Evolutionary conservation across 768 basidiomycete species (phyloP).

Genomic region (Grammothele lineata): DNA sequence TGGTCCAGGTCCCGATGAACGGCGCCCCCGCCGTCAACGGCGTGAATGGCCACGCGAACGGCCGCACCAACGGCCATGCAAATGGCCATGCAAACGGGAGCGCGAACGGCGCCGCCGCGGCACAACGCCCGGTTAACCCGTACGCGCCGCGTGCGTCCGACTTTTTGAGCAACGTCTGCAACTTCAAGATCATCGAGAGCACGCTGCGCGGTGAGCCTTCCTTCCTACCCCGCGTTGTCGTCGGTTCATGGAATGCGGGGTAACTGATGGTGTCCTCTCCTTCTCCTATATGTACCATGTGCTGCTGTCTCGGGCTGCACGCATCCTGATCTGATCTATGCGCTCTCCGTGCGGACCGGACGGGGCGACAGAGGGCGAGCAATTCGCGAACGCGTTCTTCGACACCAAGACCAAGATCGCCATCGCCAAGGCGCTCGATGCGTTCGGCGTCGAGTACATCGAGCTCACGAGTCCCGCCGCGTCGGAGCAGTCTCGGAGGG

Average conservation of each 20-base stretch:
- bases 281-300: too few relatives aligned
- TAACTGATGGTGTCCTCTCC: not conserved
- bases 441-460: constrained; percentile 99
- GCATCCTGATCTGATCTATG: not conserved
- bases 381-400: constrained; percentile 99
- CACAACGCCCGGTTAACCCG: constrained; percentile 55
- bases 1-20: constrained; percentile 69
- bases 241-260: constrained; percentile 1
- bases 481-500: constrained; percentile 82
- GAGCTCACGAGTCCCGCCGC: constrained; percentile 98
- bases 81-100: constrained; percentile 24
- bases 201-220: constrained; percentile 85
- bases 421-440: constrained; percentile 96
- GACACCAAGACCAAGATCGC: constrained; percentile 99
- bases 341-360: constrained; percentile 5
- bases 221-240: not conserved
- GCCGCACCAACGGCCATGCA: constrained; percentile 33
- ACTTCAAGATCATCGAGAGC: constrained; percentile 96
- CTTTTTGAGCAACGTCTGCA: constrained; percentile 88
- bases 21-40: constrained; percentile 27
- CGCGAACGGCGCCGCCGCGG: constrained; percentile 24
- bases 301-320: not conserved
- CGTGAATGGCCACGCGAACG: constrained; percentile 16
- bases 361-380: constrained; percentile 80
- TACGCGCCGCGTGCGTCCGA: constrained; percentile 91